These are phyloP conservation scores for Botrytis porri DNA, from an alignment of 2,329 filamentous ascomycete species.

Conservation along the genomic window DNA sequence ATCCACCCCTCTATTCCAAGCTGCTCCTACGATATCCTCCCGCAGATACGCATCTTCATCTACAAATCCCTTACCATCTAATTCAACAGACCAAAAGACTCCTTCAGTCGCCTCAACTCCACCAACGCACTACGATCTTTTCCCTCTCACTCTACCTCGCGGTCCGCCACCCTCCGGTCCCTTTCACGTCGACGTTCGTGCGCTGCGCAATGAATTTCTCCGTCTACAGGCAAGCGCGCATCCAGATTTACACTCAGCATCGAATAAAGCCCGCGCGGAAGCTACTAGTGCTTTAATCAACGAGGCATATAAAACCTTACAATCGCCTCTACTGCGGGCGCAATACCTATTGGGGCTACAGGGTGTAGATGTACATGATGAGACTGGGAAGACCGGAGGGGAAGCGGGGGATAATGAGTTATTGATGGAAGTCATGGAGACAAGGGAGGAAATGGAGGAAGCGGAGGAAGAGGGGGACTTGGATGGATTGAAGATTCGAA, in stretches of 20 bases:
- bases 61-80: background rate
- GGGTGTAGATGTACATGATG: slow-evolving; percentile 62
- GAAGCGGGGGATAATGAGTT: slow-evolving; percentile 65
- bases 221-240: slow-evolving; percentile 74
- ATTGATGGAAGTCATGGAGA: slow-evolving; percentile 76
- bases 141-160: slow-evolving; percentile 71
- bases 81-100: background rate
- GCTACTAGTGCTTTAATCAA: slow-evolving; percentile 81
- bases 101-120: slow-evolving; percentile 18
- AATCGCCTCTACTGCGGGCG: slow-evolving; percentile 75
- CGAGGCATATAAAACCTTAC: slow-evolving; percentile 83
- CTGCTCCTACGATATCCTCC: background rate
- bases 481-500: slow-evolving; percentile 56
- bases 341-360: slow-evolving; percentile 76
- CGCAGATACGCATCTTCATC: slow-evolving; percentile 6
- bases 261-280: slow-evolving; percentile 62
- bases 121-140: slow-evolving; percentile 79
- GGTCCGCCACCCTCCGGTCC: slow-evolving; percentile 76
- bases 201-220: slow-evolving; percentile 81
- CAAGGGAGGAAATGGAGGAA: slow-evolving; percentile 71
- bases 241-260: slow-evolving; percentile 57
- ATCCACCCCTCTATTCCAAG: slow-evolving; percentile 1
- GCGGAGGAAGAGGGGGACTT: slow-evolving; percentile 66
- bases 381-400: slow-evolving; percentile 66
- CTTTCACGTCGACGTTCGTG: slow-evolving; percentile 69